These are phyloP conservation scores for Trichoderma sp. DNA, from an alignment of 2,329 filamentous ascomycete genomes.

Conservation along the genomic window DNA sequence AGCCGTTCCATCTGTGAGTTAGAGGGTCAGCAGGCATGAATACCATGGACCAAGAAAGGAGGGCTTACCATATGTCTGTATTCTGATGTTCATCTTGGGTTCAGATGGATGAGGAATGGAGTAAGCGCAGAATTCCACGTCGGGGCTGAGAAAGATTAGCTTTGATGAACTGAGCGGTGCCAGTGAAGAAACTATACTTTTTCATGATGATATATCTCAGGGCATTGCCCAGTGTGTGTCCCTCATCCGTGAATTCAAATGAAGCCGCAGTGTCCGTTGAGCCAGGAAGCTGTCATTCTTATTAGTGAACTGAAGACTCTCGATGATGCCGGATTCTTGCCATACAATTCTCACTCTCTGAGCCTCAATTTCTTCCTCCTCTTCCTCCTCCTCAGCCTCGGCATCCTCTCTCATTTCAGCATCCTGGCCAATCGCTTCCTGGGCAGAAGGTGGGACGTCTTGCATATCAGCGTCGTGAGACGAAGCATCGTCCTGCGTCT, in stretches of 20 bases:
- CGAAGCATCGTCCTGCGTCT: conserved; percentile 36
- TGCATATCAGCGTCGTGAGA: conserved; percentile 47
- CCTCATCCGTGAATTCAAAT: conserved; percentile 91
- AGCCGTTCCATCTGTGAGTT: conserved; percentile 73
- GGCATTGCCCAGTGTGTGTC: conserved; percentile 93
- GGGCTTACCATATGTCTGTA: conserved; percentile 88
- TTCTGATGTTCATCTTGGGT: conserved; percentile 93
- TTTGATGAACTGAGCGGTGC: not conserved
- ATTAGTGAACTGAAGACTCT: conserved; percentile 21
- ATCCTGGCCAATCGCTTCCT: conserved; percentile 40
- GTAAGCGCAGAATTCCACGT: conserved; percentile 98
- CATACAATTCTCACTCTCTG: conserved; percentile 66
- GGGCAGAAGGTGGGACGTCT: conserved; percentile 46
- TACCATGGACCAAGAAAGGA: no score
- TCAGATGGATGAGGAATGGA: conserved; percentile 97
- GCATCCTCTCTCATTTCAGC: conserved; percentile 37
- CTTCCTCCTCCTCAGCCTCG: conserved; percentile 40
- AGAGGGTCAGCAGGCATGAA: conserved; percentile 27
- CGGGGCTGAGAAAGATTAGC: conserved; percentile 63
- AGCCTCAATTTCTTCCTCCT: conserved; percentile 47
- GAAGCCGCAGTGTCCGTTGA: conserved; percentile 86
- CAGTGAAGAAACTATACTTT: conserved; percentile 63
- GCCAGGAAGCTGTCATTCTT: conserved; percentile 69
- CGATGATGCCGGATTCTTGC: not conserved
- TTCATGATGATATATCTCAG: conserved; percentile 97